These are phyloP conservation scores for Geotrichum klebahnii DNA, from an alignment of 1,139 yeast species.

Conservation along the genomic window DNA sequence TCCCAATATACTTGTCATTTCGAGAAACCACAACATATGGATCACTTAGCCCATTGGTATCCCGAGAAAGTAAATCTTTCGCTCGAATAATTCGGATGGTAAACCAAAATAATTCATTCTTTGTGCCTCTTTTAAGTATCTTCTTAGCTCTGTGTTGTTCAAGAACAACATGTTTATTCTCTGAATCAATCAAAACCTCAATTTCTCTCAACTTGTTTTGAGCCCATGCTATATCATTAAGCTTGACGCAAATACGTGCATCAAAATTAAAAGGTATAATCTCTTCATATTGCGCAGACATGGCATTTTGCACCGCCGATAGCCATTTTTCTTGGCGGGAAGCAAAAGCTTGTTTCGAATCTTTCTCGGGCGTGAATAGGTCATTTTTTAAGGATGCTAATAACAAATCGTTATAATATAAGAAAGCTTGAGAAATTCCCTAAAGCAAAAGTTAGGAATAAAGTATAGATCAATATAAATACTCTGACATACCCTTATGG, in stretches of 20 bases:
- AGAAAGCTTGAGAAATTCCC: constrained; percentile 58
- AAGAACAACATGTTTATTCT: constrained; percentile 50
- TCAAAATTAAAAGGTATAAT: constrained; percentile 60
- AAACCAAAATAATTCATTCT: constrained; percentile 40
- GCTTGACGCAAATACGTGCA: constrained; percentile 62
- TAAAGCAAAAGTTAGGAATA: background rate
- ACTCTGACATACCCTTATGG: constrained; percentile 47
- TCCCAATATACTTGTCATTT: constrained; percentile 55
- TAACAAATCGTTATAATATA: constrained; percentile 50
- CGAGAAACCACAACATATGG: constrained; percentile 68
- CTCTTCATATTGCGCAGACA: constrained; percentile 40
- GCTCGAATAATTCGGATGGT: constrained; percentile 60
- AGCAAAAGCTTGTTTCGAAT: constrained; percentile 33
- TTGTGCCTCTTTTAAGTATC: constrained; percentile 31
- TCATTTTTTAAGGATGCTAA: constrained; percentile 49
- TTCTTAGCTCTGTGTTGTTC: constrained; percentile 33
- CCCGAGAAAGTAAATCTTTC: constrained; percentile 63
- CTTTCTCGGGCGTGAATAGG: constrained; percentile 37
- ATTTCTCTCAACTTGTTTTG: constrained; percentile 53
- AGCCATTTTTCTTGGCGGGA: constrained; percentile 40
- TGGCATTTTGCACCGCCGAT: constrained; percentile 44
- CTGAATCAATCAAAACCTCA: constrained; percentile 62
- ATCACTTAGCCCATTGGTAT: constrained; percentile 80
- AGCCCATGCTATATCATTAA: constrained; percentile 66
- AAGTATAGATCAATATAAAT: background rate